Evolutionary conservation across 495 filamentous ascomycete genomes (phyloP), one percentile per base, ranked within the genome.

Genomic region (Trichocladium antarcticum): DNA sequence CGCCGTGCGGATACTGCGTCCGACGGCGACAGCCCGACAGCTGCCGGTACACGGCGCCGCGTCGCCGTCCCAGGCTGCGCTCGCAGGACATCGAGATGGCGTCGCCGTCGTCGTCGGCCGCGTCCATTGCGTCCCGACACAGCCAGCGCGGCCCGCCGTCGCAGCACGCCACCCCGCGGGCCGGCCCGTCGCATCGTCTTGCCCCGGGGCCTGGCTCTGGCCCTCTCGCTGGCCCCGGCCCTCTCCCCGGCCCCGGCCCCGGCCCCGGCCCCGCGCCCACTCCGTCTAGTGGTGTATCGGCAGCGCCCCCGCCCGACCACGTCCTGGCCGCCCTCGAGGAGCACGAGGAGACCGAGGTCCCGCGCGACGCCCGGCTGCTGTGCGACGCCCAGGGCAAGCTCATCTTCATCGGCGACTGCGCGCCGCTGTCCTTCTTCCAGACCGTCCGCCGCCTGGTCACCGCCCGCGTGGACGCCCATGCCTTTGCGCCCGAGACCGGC

Each of bases 331-430:
- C 42, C 16, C 54, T 43, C 21, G 45, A 54, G 28, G 68, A 71
- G 37, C 61, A 61, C 19, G 64, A 67, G 28, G 69, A 71, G 49
- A 67, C 67, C 22, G 67, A 73, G 37, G 70, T 73, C 4, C 70
- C 67, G 22, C 61, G 65, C 14, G 70, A 73, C 46, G 70, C 76
- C 8, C 68, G 77, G 3, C 67, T 81, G 43, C 63, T 81, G 2
- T 71, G 75, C 35, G 77, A 81, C 42, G 70, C 75, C 0, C 72
- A 76, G 37, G 77, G 77, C 1, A 81, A 78, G 56, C 72, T 79
- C 32, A 66, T 75, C 40, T 85, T 84, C 56, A 74, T 84, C 47
- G 82, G 81, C 10, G 81, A 85, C 49, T 82, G 81, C 11, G 81
- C 81, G 12, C 80, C 78, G 35, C 66, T 84, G 24, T 82, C 81